phyloP scores from a whole-genome alignment of 2,329 filamentous ascomycete genomes.

The Epichloe coenophiala region DNA sequence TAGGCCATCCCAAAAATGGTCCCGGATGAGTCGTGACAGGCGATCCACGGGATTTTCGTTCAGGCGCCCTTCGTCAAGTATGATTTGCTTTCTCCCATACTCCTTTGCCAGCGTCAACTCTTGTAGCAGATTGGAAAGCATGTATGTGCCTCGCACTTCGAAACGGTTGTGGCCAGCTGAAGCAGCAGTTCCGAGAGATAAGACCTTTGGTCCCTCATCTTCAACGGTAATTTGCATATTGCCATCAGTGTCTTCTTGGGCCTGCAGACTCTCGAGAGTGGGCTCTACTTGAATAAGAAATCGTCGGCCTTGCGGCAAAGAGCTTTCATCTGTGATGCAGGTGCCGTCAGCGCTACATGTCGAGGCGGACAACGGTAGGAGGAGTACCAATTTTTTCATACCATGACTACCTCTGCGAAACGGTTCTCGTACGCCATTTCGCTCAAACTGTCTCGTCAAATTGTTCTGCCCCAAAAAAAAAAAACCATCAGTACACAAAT shows the following conservation, averaged over 20 bases:
- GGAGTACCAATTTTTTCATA: conserved; percentile 17
- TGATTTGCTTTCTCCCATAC: conserved; percentile 76
- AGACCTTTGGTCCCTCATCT: conserved; percentile 81
- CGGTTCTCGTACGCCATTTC: conserved; percentile 37
- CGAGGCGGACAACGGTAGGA: neutral
- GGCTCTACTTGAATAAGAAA: conserved; percentile 80
- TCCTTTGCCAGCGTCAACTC: conserved; percentile 88
- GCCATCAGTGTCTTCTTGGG: conserved; percentile 81
- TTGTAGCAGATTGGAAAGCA: conserved; percentile 91
- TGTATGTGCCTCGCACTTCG: conserved; percentile 90
- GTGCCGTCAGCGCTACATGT: neutral
- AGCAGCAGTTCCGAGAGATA: conserved; percentile 70
- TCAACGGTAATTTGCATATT: conserved; percentile 98
- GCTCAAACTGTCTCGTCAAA: conserved; percentile 38
- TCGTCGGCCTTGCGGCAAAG: conserved; percentile 51
- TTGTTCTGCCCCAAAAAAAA: conserved; percentile 34
- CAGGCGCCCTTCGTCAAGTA: conserved; percentile 79
- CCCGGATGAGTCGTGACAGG: conserved; percentile 71
- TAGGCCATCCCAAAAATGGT: conserved; percentile 85
- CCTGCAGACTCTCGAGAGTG: conserved; percentile 65
- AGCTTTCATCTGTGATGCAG: conserved; percentile 51
- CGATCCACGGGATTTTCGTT: conserved; percentile 93
- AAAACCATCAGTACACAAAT: neutral
- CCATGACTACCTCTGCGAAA: conserved; percentile 47
- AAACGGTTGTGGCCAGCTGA: conserved; percentile 80